phyloP scores from a whole-genome alignment of 108 stramenopile species.

The Pelagomonas calceolata region DNA sequence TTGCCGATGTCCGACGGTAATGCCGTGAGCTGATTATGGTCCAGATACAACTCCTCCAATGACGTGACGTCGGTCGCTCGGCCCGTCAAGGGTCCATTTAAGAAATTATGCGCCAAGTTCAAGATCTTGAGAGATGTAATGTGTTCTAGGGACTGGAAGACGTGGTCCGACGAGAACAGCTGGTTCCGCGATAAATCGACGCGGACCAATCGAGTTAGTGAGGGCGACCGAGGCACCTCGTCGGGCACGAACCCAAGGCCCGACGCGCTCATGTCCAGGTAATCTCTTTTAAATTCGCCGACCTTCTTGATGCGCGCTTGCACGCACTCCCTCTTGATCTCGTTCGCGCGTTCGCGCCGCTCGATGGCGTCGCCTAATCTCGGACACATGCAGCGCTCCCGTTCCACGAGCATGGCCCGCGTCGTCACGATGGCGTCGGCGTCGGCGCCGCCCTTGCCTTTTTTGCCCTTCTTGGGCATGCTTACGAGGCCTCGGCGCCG shows the following conservation, averaged over 20 bases:
- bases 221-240: slow-evolving; percentile 13
- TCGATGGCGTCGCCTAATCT: slow-evolving; percentile 33
- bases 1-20: slow-evolving; percentile 14
- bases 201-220: slow-evolving; percentile 11
- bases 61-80: slow-evolving; percentile 12
- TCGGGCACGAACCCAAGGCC: slow-evolving; percentile 22
- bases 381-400: slow-evolving; percentile 34
- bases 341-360: slow-evolving; percentile 15
- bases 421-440: slow-evolving; percentile 28
- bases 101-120: slow-evolving; percentile 28
- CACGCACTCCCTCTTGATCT: slow-evolving; percentile 20
- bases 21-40: slow-evolving; percentile 32
- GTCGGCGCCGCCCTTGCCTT: slow-evolving; percentile 18
- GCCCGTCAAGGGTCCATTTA: slow-evolving; percentile 26
- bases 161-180: slow-evolving; percentile 25
- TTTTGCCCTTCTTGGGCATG: slow-evolving; percentile 13
- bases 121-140: slow-evolving; percentile 22
- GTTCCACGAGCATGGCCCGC: slow-evolving; percentile 20
- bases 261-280: slow-evolving; percentile 15
- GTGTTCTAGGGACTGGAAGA: slow-evolving; percentile 14
- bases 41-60: slow-evolving; percentile 27
- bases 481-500: neutral
- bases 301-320: slow-evolving; percentile 14
- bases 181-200: slow-evolving; percentile 26
- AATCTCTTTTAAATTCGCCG: slow-evolving; percentile 10